These are phyloP conservation scores for Gentiana macrophylla DNA, from an alignment of 257 asterid species.

Conservation along the genomic window DNA sequence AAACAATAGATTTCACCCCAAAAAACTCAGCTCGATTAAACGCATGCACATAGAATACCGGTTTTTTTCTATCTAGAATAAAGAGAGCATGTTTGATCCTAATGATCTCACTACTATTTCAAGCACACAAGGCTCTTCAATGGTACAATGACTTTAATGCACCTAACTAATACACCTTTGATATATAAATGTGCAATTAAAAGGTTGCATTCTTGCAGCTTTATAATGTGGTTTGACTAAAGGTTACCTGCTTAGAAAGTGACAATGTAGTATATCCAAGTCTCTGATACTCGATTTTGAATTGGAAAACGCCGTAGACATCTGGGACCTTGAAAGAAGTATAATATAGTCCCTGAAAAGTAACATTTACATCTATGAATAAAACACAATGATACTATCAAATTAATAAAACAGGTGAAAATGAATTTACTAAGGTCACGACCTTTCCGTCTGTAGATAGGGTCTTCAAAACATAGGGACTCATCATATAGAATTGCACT, in stretches of 20 bases:
- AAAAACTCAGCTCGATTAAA: too few relatives aligned
- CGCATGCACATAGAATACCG: background rate
- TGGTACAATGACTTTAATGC: too few relatives aligned
- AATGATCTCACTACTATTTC: too few relatives aligned
- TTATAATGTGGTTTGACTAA: background rate
- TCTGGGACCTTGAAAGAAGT: constrained; percentile 84
- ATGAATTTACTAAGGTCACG: constrained; percentile 2
- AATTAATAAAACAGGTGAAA: background rate
- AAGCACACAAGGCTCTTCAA: too few relatives aligned
- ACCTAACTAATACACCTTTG: too few relatives aligned
- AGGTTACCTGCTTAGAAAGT: constrained; percentile 64
- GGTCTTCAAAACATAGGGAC: constrained; percentile 78
- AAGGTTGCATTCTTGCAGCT: too few relatives aligned
- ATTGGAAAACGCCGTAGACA: constrained; percentile 91
- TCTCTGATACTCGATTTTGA: constrained; percentile 71
- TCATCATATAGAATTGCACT: constrained; percentile 92
- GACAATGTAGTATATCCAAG: constrained; percentile 66
- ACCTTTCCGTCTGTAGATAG: constrained; percentile 64
- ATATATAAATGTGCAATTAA: too few relatives aligned
- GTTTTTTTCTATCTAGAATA: background rate
- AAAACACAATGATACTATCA: background rate
- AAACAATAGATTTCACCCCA: background rate
- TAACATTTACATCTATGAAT: background rate
- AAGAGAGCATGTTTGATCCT: too few relatives aligned
- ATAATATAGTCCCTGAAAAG: constrained; percentile 53